phyloP scores from a whole-genome alignment of 2,329 filamentous ascomycete species.

The Lecanicillium sp. region DNA sequence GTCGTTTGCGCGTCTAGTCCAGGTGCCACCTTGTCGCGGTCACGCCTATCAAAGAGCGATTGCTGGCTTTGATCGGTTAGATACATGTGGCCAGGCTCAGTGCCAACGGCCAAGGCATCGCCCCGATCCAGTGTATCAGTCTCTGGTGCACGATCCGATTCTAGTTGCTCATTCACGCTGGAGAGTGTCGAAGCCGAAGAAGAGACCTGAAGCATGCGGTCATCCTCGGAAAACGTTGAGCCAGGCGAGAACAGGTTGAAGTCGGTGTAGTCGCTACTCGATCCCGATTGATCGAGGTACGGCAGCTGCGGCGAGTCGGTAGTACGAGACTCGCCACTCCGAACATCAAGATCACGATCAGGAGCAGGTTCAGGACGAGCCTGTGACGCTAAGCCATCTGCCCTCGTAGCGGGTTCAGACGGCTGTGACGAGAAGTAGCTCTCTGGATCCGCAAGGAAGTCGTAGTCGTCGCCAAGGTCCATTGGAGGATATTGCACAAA shows the following conservation, averaged over 20 bases:
- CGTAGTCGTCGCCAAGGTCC: constrained; percentile 29
- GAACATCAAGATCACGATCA: constrained; percentile 6
- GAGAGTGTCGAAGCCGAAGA: constrained; percentile 8
- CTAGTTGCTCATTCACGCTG: constrained; percentile 7
- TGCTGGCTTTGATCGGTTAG: too few species aligned
- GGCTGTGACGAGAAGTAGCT: constrained; percentile 32
- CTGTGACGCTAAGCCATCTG: constrained; percentile 16
- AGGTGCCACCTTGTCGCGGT: too few species aligned
- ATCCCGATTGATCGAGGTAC: constrained; percentile 22
- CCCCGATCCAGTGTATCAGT: neutral
- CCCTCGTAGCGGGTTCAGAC: constrained; percentile 13
- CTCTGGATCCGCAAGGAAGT: constrained; percentile 37
- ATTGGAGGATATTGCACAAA: constrained; percentile 35
- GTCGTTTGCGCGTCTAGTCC: neutral
- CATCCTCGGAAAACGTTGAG: constrained; percentile 40
- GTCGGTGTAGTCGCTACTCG: constrained; percentile 36
- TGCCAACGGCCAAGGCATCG: too few species aligned
- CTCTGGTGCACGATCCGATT: constrained; percentile 5
- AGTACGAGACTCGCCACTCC: constrained; percentile 6
- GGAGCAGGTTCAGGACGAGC: constrained; percentile 4
- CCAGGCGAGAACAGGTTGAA: constrained; percentile 48
- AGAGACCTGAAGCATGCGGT: constrained; percentile 27
- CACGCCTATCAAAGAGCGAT: too few species aligned
- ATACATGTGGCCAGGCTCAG: too few species aligned
- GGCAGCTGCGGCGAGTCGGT: constrained; percentile 22